A percentile compares a stretch with the other conserved stretches of the same genome.
These are phyloP conservation scores for Aureobasidium sp. DNA, from an alignment of 2,329 filamentous ascomycete genomes.

Conservation along the genomic window DNA sequence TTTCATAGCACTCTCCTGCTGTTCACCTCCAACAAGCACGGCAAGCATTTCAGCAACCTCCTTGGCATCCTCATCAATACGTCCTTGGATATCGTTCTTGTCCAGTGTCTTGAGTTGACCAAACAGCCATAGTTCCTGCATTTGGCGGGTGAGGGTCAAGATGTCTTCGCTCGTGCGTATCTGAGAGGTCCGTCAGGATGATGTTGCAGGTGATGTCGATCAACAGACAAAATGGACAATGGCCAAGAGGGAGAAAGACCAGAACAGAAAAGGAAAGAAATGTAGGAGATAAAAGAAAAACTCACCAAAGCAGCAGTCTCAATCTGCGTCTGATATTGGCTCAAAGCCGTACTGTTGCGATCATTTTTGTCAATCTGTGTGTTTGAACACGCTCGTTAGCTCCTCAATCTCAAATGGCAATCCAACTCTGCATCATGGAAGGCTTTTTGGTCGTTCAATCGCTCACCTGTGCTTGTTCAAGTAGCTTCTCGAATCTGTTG, in stretches of 20 bases:
- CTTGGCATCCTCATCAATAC: constrained; percentile 38
- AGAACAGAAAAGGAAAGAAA: neutral
- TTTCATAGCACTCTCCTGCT: neutral
- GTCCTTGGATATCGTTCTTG: constrained; percentile 31
- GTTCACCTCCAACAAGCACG: neutral
- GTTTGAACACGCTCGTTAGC: neutral
- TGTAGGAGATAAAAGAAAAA: too few relatives aligned
- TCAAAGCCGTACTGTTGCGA: constrained; percentile 47
- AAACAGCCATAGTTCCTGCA: constrained; percentile 62
- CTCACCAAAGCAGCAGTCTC: constrained; percentile 50
- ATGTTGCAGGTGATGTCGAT: too few relatives aligned
- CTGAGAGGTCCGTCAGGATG: constrained; percentile 25
- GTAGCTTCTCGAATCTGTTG: constrained; percentile 47
- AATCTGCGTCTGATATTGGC: constrained; percentile 50
- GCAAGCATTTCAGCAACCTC: constrained; percentile 38
- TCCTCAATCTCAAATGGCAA: too few relatives aligned
- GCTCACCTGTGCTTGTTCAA: constrained; percentile 45
- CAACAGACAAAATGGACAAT: neutral
- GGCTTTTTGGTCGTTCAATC: too few relatives aligned
- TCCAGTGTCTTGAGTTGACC: constrained; percentile 53
- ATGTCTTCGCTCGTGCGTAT: constrained; percentile 55
- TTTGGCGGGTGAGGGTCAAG: constrained; percentile 49
- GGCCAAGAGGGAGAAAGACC: too few relatives aligned
- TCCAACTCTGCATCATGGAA: too few relatives aligned
- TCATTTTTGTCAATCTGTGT: constrained; percentile 41